phyloP scores from a whole-genome alignment of 345 rosid genomes.

The Raphanus sativus region DNA sequence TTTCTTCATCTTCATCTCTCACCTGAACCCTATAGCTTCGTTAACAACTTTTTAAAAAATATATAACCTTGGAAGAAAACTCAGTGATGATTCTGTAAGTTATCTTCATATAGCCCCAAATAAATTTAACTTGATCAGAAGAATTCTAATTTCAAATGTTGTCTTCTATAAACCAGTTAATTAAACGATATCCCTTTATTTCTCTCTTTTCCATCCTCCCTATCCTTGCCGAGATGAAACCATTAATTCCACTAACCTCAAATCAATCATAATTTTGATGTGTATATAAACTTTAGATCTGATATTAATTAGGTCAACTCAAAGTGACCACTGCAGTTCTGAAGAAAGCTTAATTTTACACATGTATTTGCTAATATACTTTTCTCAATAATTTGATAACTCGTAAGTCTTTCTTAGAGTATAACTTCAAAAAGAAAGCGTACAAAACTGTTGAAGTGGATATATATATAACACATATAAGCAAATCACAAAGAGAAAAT shows the following conservation, averaged over 20 bases:
- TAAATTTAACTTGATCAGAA: background rate
- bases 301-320: conserved; percentile 23
- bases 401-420: conserved; percentile 5
- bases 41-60: background rate
- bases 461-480: background rate
- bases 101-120: background rate
- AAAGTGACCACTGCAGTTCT: background rate
- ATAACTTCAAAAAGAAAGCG: conserved; percentile 8
- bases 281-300: conserved; percentile 19
- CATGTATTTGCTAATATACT: background rate
- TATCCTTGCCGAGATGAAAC: background rate
- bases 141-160: background rate
- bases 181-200: background rate
- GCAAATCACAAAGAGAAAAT: background rate
- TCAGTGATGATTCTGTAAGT: background rate
- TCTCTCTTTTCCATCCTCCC: background rate
- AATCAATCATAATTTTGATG: conserved; percentile 1
- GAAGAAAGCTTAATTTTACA: conserved; percentile 3
- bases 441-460: background rate
- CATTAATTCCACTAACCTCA: conserved; percentile 1
- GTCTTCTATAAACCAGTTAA: too few relatives aligned
- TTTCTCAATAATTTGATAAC: conserved; percentile 16
- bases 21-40: conserved; percentile 15
- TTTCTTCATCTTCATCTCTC: background rate
- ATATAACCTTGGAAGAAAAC: background rate